Conservation (phyloP, 352 stramenopile genomes). For the Pythium scleroteichum region DNA sequence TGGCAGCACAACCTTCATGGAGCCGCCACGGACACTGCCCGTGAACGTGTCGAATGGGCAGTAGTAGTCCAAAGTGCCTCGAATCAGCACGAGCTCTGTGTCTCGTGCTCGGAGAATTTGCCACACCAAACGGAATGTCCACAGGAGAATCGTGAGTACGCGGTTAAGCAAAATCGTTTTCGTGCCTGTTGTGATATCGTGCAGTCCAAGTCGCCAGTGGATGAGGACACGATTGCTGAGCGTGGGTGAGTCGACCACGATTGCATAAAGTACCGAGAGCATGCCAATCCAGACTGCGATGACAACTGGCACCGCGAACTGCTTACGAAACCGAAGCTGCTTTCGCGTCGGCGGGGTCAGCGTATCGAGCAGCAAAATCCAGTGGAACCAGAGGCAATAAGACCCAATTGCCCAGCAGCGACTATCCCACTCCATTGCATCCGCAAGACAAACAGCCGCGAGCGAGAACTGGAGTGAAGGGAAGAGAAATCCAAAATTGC, state of each 20-base stretch:
- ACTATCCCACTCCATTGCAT: conserved; percentile 20
- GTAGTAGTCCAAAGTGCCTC: conserved; percentile 20
- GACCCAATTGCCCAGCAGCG: conserved; percentile 18
- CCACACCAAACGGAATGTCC: conserved; percentile 20
- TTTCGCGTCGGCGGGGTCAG: conserved; percentile 9
- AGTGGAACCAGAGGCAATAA: conserved; percentile 28
- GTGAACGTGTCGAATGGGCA: conserved; percentile 24
- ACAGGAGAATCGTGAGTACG: conserved; percentile 22
- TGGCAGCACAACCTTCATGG: conserved; percentile 3
- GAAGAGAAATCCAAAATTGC: conserved; percentile 26
- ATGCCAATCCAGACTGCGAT: conserved; percentile 23
- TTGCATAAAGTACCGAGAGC: conserved; percentile 10
- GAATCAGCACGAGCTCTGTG: conserved; percentile 22
- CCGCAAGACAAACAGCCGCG: conserved; percentile 15
- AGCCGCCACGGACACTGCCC: background rate
- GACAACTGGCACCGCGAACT: conserved; percentile 13
- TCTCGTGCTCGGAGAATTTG: conserved; percentile 9
- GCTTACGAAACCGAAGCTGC: conserved; percentile 15
- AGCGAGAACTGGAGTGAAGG: conserved; percentile 23
- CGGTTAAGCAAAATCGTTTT: conserved; percentile 26
- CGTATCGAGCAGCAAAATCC: conserved; percentile 22
- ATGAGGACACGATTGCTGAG: conserved; percentile 13
- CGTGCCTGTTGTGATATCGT: conserved; percentile 3
- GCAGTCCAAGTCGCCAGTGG: background rate
- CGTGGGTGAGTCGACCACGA: conserved; percentile 18